Base-by-base conservation (phyloP, 352 stramenopile genomes). In the Phytophthora aleatoria region DNA sequence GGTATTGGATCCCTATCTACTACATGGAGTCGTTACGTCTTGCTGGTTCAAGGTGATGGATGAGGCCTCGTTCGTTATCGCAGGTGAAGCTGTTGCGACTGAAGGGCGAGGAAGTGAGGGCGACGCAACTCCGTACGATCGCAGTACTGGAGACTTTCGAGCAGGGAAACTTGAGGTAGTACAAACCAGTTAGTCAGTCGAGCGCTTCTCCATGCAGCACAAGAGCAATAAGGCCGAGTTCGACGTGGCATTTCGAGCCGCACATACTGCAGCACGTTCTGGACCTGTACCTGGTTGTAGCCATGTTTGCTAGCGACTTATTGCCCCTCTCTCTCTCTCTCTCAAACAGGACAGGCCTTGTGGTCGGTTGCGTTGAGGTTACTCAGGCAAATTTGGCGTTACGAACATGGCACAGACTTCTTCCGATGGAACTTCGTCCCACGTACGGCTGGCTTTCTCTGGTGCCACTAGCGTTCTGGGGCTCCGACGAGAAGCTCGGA, bases 391-490 rank as follows among this genome's bases (percentile, higher is more conserved):
- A 64, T 63, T 62, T 67, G 67, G 33, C 68, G 68, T 76, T 76
- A 69, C 68, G 52, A 42, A 48, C 41, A 44, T 15, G 36, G 12
- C 27, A 62, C 26, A 39, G n/a, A 36, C 36, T n/a, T 39, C 44
- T 67, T 61, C 49, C 43, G 62, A 38, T 41, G 41, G 26, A 47
- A 49, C 62, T 68, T 63, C 68, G 53, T 76, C 63, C 57, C 62
- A 71, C 48, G 16, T 12, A 13, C 31, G 35, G 52, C 67, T 65
- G 63, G 53, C 63, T 72, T 71, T 75, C 67, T 75, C 59, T 73
- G 50, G 50, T 71, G 53, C 38, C 51, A 61, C 43, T 41, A 50
- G 48, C 47, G 44, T 57, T 67, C 30, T 61, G 53, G 44, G 43
- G 58, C 47, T 57, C 38, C 39, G 28, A 35, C 28, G 44, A 36